These are phyloP conservation scores for Mariannaea sp. DNA, from an alignment of 2,329 filamentous ascomycete genomes.

Conservation along the genomic window DNA sequence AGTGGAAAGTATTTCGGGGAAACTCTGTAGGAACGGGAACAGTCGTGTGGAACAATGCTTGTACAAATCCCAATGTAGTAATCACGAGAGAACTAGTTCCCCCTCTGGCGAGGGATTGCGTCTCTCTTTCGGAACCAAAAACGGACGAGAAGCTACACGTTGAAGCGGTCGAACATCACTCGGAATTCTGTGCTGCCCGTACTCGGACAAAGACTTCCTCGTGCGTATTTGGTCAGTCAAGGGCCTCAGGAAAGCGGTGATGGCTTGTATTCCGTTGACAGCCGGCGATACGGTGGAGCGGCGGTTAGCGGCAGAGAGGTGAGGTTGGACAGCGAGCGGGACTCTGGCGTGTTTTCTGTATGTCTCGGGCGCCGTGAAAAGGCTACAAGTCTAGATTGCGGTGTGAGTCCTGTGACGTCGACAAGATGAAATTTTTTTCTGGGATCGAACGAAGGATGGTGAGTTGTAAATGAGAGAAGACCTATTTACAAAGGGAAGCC, in stretches of 20 bases:
- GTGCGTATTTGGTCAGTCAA: conserved; percentile 27
- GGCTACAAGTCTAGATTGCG: conserved; percentile 27
- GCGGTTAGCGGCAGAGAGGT: conserved; percentile 30
- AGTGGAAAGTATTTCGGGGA: conserved; percentile 25
- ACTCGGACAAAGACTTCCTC: conserved; percentile 37
- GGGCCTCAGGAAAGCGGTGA: conserved; percentile 24
- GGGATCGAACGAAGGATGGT: not conserved
- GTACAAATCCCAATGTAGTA: conserved; percentile 46
- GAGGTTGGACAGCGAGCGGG: conserved; percentile 32
- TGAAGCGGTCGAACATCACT: conserved; percentile 45
- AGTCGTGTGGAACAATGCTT: conserved; percentile 46
- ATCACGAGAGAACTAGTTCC: conserved; percentile 37
- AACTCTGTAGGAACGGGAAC: conserved; percentile 33
- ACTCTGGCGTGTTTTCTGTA: conserved; percentile 30
- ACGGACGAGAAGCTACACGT: conserved; percentile 42
- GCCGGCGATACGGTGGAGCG: conserved; percentile 23
- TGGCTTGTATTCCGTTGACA: conserved; percentile 25
- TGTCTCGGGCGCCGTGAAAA: conserved; percentile 39
- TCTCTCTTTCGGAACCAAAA: conserved; percentile 35
- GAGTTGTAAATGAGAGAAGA: conserved; percentile 22
- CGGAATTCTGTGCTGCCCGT: conserved; percentile 42
- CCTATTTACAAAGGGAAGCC: conserved; percentile 20
- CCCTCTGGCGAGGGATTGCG: conserved; percentile 35
- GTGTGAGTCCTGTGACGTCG: conserved; percentile 26
- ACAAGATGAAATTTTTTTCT: not conserved